Evolutionary conservation across 257 asterid species (phyloP), one percentile per base, ranked within the genome.

Genomic region (Capsicum pubescens): DNA sequence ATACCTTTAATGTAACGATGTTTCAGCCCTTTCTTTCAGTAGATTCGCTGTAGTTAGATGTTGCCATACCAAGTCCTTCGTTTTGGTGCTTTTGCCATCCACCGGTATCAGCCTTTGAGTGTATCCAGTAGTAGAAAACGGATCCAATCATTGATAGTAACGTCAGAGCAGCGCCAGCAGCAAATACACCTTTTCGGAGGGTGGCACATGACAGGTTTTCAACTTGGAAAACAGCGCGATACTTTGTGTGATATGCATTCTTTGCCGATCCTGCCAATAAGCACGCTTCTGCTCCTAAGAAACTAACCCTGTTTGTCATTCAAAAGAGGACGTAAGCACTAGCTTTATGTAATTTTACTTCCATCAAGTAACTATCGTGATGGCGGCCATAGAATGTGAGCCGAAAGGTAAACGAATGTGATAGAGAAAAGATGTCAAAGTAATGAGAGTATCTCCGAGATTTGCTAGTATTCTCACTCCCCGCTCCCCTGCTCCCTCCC

Each of bases 231-330:
- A 32, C 64, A 6, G 94, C 97, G 35, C 98, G 87, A 86, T 93
- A 97, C 84, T 92, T 97, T 39, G 98, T 97, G 91, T 95, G 99
- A 90, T 97, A 95, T 36, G 99, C 98, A 44, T 95, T 97, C 86
- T 93, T 91, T 70, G 97, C 98, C 82, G 99, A 95, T 46, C 98
- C 98, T 36, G 98, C 98, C 77, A 97, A 87, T 85, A 97, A 83
- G 86, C 98, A 95, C 60, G 98, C 97, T 89, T 95, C 99, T 16
- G 98, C 99, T 56, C 97, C 99, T 86, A 93, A 84, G 87, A 97
- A 97, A 86, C 87, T 92, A 36, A 91, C 85, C 99, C 99, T 97
- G 97, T 84, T 44, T 52, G 32, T 36, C 35, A 60, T 85, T 80
- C 83, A 69, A 50, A 69, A 13, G 15, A 76, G 14, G 46, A 50